These are phyloP conservation scores for Volutella citrinella DNA, from an alignment of 2,329 filamentous ascomycete species.

Conservation along the genomic window DNA sequence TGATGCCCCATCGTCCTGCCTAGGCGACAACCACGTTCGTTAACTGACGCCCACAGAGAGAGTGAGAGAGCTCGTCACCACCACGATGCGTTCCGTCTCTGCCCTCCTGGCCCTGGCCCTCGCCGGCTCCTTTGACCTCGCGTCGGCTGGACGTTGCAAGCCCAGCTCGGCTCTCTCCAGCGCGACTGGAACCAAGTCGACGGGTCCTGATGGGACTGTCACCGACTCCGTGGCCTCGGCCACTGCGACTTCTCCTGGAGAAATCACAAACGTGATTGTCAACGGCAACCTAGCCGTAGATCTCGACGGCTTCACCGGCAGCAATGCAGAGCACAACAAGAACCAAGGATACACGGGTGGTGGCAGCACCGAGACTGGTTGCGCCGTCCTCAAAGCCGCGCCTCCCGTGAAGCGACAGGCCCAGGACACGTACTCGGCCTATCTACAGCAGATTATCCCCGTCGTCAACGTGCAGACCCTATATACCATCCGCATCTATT, in stretches of 20 bases:
- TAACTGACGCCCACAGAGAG: too few relatives aligned
- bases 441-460: slow-evolving; percentile 17
- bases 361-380: too few relatives aligned
- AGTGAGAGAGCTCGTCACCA: too few relatives aligned
- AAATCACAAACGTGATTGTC: too few relatives aligned
- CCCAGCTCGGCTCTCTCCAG: slow-evolving; percentile 6
- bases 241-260: too few relatives aligned
- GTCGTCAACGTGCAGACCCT: slow-evolving; percentile 11
- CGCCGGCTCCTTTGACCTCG: slow-evolving; percentile 1
- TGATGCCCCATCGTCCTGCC: slow-evolving; percentile 1
- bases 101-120: slow-evolving; percentile 12
- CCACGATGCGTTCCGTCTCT: slow-evolving; percentile 14
- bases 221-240: too few relatives aligned
- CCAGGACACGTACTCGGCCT: slow-evolving; percentile 6
- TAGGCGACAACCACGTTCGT: slow-evolving; percentile 7
- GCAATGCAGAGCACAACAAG: too few relatives aligned
- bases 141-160: slow-evolving; percentile 11
- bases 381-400: too few relatives aligned
- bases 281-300: too few relatives aligned
- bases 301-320: too few relatives aligned
- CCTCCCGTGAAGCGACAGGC: slow-evolving; percentile 8
- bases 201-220: slow-evolving; percentile 2
- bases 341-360: too few relatives aligned
- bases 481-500: slow-evolving; percentile 22
- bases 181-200: not conserved